These are phyloP conservation scores for Xylaria castorea DNA, from an alignment of 495 filamentous ascomycete genomes.

Conservation along the genomic window DNA sequence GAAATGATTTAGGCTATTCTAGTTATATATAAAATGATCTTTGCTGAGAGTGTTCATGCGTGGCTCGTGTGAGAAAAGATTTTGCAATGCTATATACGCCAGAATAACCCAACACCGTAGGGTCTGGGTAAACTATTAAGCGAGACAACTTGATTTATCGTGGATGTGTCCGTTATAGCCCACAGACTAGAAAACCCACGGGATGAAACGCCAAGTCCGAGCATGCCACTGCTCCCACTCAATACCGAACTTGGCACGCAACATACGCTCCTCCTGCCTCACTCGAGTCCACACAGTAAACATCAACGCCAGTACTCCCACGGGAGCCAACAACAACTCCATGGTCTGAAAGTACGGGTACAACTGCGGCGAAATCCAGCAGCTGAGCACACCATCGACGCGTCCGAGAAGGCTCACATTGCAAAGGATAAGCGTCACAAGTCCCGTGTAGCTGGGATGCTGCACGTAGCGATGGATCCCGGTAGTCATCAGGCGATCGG, in stretches of 20 bases:
- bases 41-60: no score
- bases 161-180: not conserved
- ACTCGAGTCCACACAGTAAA: conserved; percentile 33
- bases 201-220: conserved; percentile 41
- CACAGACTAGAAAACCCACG: conserved; percentile 31
- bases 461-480: conserved; percentile 56
- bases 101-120: no score
- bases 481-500: conserved; percentile 49
- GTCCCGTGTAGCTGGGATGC: conserved; percentile 56
- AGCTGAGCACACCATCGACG: conserved; percentile 35
- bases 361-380: conserved; percentile 44
- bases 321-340: conserved; percentile 16
- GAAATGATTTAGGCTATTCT: no score
- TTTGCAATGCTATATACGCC: no score
- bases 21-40: no score
- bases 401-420: not conserved
- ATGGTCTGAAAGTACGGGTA: conserved; percentile 30
- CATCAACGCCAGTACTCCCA: conserved; percentile 18
- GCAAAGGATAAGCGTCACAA: conserved; percentile 26
- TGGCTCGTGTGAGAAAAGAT: no score
- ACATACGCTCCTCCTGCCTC: conserved; percentile 53
- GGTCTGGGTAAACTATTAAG: not conserved
- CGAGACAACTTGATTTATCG: not conserved
- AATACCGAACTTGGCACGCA: conserved; percentile 47
- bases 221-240: conserved; percentile 55